Evolutionary conservation across 164 flowering plant genomes (phyloP).

Genomic region (Vitis rotundifolia): DNA sequence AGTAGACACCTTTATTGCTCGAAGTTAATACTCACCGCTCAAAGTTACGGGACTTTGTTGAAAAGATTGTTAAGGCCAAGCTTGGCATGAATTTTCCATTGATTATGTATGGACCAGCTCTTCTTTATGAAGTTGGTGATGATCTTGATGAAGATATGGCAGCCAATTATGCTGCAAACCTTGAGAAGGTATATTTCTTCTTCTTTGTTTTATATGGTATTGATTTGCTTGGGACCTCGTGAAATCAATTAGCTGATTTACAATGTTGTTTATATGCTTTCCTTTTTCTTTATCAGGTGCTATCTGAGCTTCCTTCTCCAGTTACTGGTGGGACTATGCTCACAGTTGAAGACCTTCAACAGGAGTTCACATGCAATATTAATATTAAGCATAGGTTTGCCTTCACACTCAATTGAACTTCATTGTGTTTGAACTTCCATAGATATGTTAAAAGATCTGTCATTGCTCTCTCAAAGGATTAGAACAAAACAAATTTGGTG

Average conservation of each 20-base stretch:
- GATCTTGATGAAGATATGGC: slow-evolving; percentile 81
- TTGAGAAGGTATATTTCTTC: slow-evolving; percentile 65
- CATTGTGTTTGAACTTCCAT: neutral
- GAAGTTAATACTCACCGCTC: slow-evolving; percentile 75
- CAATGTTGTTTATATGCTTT: neutral
- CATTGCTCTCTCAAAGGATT: too few species aligned
- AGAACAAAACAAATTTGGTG: too few species aligned
- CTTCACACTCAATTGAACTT: neutral
- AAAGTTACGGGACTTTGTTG: slow-evolving; percentile 83
- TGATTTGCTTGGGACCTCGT: neutral
- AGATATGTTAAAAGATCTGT: neutral
- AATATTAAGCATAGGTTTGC: slow-evolving; percentile 85
- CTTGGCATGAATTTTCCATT: slow-evolving; percentile 88
- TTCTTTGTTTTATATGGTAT: neutral
- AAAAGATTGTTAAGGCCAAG: slow-evolving; percentile 84
- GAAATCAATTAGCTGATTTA: neutral
- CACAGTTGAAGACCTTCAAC: slow-evolving; percentile 87
- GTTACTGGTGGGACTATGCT: slow-evolving; percentile 72
- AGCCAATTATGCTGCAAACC: slow-evolving; percentile 72
- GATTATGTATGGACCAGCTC: slow-evolving; percentile 80
- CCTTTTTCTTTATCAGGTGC: slow-evolving; percentile 41
- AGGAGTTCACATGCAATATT: slow-evolving; percentile 76
- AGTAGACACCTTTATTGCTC: slow-evolving; percentile 76
- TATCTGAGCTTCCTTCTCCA: slow-evolving; percentile 81
- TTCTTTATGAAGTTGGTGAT: slow-evolving; percentile 95